These are phyloP conservation scores for Phaffomyces antillensis DNA, from an alignment of 805 yeast species.

Conservation along the genomic window DNA sequence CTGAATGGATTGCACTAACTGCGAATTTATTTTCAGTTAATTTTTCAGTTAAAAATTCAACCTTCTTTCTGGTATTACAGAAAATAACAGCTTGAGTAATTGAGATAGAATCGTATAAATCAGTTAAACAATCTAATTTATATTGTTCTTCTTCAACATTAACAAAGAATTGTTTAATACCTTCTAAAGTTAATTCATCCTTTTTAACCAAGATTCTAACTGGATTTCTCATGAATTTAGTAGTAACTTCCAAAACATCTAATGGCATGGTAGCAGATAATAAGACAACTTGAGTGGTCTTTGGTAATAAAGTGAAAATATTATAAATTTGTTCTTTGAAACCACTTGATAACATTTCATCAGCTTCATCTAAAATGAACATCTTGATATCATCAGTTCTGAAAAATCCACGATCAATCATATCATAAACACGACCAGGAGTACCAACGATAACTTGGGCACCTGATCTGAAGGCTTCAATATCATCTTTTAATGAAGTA, in stretches of 20 bases:
- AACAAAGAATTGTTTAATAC: slow-evolving; percentile 86
- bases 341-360: slow-evolving; percentile 89
- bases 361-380: slow-evolving; percentile 97
- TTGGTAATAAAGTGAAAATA: slow-evolving; percentile 82
- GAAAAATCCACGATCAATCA: slow-evolving; percentile 86
- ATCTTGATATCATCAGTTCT: slow-evolving; percentile 80
- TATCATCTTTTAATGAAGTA: slow-evolving; percentile 81
- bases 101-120: slow-evolving; percentile 88
- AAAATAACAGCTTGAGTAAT: slow-evolving; percentile 97
- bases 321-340: slow-evolving; percentile 95
- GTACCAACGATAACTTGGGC: slow-evolving; percentile 96
- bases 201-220: slow-evolving; percentile 90
- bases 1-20: slow-evolving; percentile 93
- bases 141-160: slow-evolving; percentile 89
- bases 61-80: slow-evolving; percentile 94
- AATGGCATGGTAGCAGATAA: slow-evolving; percentile 92
- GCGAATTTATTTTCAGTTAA: slow-evolving; percentile 78
- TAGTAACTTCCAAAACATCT: slow-evolving; percentile 86
- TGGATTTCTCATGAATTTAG: slow-evolving; percentile 91
- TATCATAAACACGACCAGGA: slow-evolving; percentile 95
- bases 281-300: slow-evolving; percentile 87
- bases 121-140: slow-evolving; percentile 93
- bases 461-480: slow-evolving; percentile 74
- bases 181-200: slow-evolving; percentile 93
- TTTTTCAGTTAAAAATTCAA: slow-evolving; percentile 77